Percentiles rank a stretch among this genome's conserved stretches.
phyloP scores from a whole-genome alignment of 371 early-diverging fungal genomes.

The Rhizopus sp. region DNA sequence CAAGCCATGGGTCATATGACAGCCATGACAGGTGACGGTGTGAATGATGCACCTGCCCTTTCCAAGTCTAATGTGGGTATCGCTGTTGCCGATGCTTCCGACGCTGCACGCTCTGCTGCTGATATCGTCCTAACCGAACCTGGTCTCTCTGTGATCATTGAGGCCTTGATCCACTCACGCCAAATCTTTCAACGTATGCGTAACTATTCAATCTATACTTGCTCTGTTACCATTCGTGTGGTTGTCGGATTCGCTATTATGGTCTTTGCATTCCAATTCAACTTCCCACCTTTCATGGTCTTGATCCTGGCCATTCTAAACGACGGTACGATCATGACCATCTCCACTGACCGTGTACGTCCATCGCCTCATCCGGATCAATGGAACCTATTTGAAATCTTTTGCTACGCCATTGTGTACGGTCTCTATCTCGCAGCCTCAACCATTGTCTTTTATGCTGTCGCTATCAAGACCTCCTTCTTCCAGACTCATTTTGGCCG shows the following conservation, averaged over 20 bases:
- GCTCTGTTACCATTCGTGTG: constrained; percentile 53
- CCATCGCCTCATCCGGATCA: constrained; percentile 51
- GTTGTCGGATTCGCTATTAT: constrained; percentile 51
- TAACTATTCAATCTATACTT: constrained; percentile 51
- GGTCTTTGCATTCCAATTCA: constrained; percentile 49
- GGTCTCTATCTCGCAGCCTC: constrained; percentile 48
- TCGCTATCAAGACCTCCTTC: constrained; percentile 31
- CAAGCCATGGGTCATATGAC: constrained; percentile 76
- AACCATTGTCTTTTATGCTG: constrained; percentile 45
- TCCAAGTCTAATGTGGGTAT: constrained; percentile 75
- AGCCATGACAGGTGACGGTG: constrained; percentile 93
- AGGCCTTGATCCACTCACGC: constrained; percentile 55
- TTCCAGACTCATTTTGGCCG: constrained; percentile 47
- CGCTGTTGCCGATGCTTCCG: constrained; percentile 74
- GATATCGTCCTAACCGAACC: constrained; percentile 72
- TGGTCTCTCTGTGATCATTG: constrained; percentile 68
- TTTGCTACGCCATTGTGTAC: constrained; percentile 46
- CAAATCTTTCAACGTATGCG: constrained; percentile 66
- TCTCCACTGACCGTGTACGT: constrained; percentile 47
- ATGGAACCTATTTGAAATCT: constrained; percentile 52
- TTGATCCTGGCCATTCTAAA: constrained; percentile 50
- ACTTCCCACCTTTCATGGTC: constrained; percentile 58
- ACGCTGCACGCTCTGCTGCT: constrained; percentile 69
- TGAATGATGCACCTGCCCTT: constrained; percentile 93
- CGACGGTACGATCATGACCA: constrained; percentile 54